A percentile compares a stretch with the other conserved stretches of the same genome.
Evolutionary conservation across 495 filamentous ascomycete genomes (phyloP).

Genomic region (Tetracladium marchalianum): DNA sequence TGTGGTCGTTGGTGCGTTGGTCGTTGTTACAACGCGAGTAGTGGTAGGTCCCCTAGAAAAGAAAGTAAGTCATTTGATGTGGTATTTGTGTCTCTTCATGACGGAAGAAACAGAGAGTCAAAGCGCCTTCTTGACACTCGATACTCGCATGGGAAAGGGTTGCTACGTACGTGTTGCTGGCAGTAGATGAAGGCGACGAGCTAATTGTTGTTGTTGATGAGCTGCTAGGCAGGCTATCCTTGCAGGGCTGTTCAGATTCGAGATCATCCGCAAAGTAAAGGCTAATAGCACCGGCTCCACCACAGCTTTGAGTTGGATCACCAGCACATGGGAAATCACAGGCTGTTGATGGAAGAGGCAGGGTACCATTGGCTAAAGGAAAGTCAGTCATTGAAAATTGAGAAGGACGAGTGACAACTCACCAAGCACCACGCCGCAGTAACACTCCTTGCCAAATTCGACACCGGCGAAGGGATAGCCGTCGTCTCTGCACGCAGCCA

Average conservation of each 20-base stretch:
- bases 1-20: constrained; percentile 12
- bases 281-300: constrained; percentile 31
- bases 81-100: too few relatives aligned
- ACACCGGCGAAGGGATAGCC: constrained; percentile 42
- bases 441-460: constrained; percentile 35
- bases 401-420: constrained; percentile 4
- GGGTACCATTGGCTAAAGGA: constrained; percentile 35
- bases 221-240: constrained; percentile 14
- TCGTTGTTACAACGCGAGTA: neutral
- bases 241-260: constrained; percentile 36
- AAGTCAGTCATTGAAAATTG: constrained; percentile 37
- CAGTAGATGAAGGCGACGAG: neutral
- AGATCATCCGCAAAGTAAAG: constrained; percentile 29
- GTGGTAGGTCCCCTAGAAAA: neutral
- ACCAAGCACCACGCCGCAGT: constrained; percentile 12
- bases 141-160: too few relatives aligned
- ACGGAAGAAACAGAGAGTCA: too few relatives aligned
- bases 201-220: constrained; percentile 1
- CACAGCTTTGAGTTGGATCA: constrained; percentile 33
- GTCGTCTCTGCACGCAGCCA: constrained; percentile 32
- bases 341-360: constrained; percentile 18
- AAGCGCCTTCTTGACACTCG: too few relatives aligned
- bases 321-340: constrained; percentile 42
- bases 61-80: too few relatives aligned
- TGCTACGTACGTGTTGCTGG: neutral